Evolutionary conservation across 306 rosid genomes (phyloP).

Genomic region (Malus fusca): DNA sequence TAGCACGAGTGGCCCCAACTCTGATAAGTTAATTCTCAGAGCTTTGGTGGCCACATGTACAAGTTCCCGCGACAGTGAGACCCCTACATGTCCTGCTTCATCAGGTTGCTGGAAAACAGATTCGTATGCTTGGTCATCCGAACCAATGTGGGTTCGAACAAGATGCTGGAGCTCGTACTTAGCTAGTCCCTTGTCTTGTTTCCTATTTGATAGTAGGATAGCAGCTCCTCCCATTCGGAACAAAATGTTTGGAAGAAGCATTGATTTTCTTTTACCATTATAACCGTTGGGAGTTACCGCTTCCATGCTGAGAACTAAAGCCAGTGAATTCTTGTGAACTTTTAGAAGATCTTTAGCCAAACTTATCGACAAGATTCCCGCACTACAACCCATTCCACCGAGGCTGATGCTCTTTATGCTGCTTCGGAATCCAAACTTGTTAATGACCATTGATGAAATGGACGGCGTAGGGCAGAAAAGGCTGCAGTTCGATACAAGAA

Average conservation of each 20-base stretch:
- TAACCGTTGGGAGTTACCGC: conserved; percentile 53
- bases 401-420: conserved; percentile 46
- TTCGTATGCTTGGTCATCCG: conserved; percentile 46
- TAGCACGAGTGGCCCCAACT: no score
- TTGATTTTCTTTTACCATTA: conserved; percentile 40
- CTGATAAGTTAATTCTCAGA: no score
- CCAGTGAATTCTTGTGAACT: conserved; percentile 52
- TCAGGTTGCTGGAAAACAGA: conserved; percentile 52
- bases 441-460: conserved; percentile 50
- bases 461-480: conserved; percentile 69
- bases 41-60: no score
- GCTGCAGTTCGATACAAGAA: conserved; percentile 72
- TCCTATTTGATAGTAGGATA: conserved; percentile 48
- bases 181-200: conserved; percentile 36
- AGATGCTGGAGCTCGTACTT: conserved; percentile 59
- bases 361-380: conserved; percentile 52
- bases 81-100: conserved; percentile 39
- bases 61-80: conserved; percentile 43
- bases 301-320: conserved; percentile 64
- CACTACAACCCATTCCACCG: conserved; percentile 80
- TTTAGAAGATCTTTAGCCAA: conserved; percentile 51
- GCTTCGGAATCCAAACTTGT: conserved; percentile 62
- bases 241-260: conserved; percentile 49
- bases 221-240: conserved; percentile 76
- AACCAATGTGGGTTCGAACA: conserved; percentile 57